Evolutionary conservation across 495 filamentous ascomycete genomes (phyloP).

Genomic region (Hyaloscypha finlandica): DNA sequence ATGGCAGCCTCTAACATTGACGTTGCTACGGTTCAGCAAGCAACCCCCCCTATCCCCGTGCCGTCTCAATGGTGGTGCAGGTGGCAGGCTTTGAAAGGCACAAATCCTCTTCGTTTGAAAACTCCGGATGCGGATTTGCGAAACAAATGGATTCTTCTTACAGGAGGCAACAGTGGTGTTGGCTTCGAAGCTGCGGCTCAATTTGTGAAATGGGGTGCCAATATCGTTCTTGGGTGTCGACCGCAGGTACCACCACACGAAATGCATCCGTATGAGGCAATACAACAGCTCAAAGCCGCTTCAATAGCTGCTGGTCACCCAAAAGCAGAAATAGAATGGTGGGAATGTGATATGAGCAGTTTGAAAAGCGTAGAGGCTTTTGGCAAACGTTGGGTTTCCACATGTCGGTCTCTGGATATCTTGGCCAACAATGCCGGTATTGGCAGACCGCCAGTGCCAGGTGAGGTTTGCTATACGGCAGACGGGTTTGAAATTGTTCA

Average conservation of each 20-base stretch:
- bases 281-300: conserved; percentile 8
- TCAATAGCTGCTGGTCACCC: conserved; percentile 10
- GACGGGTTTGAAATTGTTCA: conserved; percentile 25
- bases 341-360: conserved; percentile 18
- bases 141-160: conserved; percentile 20
- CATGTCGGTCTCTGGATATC: conserved; percentile 9
- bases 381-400: conserved; percentile 5
- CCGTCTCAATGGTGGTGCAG: conserved; percentile 13
- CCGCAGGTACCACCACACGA: conserved; percentile 14
- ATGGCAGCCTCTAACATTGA: too few species aligned
- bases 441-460: too few species aligned
- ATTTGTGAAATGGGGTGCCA: conserved; percentile 22
- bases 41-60: too few species aligned
- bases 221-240: conserved; percentile 21
- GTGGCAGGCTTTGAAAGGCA: conserved; percentile 9
- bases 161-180: conserved; percentile 23
- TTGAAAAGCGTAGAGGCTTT: conserved; percentile 14
- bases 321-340: conserved; percentile 12
- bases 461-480: background rate
- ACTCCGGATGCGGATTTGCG: conserved; percentile 5
- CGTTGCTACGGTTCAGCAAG: too few species aligned
- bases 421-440: conserved; percentile 20
- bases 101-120: background rate
- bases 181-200: conserved; percentile 16
- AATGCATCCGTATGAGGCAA: conserved; percentile 12